phyloP scores from a whole-genome alignment of 106 monocot species.

The Platanthera zijinensis region DNA sequence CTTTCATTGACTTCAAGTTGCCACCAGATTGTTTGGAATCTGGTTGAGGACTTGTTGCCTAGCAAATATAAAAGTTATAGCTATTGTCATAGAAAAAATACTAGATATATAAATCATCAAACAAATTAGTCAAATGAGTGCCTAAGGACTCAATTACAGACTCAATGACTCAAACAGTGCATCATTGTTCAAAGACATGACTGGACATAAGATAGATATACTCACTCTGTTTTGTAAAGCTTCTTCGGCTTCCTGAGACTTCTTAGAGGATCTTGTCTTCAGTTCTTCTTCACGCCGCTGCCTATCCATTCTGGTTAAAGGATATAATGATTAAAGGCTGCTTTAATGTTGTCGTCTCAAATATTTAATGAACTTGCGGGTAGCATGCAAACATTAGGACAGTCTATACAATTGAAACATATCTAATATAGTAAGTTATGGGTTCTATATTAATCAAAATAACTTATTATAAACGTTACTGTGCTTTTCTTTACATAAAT shows the following conservation, averaged over 20 bases:
- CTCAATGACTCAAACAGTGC: not conserved
- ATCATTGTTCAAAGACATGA: not conserved
- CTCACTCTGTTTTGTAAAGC: constrained; percentile 58
- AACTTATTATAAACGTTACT: not conserved
- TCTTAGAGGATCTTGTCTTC: constrained; percentile 75
- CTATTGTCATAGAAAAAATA: not conserved
- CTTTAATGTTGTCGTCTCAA: not conserved
- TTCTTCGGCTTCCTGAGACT: constrained; percentile 74
- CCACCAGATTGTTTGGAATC: constrained; percentile 63
- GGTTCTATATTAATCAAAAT: not conserved
- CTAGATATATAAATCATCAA: not conserved
- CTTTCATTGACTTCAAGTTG: constrained; percentile 84
- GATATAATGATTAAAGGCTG: not conserved
- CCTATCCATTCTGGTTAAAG: constrained; percentile 73
- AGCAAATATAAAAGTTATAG: not conserved
- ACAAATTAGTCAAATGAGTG: not conserved
- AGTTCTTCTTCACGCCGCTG: constrained; percentile 87
- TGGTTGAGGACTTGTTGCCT: constrained; percentile 92
- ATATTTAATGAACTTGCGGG: not conserved
- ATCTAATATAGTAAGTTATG: not conserved
- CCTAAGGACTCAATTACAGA: not conserved
- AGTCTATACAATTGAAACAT: not conserved
- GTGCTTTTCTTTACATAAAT: too few species aligned
- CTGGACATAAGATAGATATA: not conserved
- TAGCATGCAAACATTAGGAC: not conserved